Base-by-base conservation (phyloP, 345 rosid species). In the Citrus australasica region DNA sequence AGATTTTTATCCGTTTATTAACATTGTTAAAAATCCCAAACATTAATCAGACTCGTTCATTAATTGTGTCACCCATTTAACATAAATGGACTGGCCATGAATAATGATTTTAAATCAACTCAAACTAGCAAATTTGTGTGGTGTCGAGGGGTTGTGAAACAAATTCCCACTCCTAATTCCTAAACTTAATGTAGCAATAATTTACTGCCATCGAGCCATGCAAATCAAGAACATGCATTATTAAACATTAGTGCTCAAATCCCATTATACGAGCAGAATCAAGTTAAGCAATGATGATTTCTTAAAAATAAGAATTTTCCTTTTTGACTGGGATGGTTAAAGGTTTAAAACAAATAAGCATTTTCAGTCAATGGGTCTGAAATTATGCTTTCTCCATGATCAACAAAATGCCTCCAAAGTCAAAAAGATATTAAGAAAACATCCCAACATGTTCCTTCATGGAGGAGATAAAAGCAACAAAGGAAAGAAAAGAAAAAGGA, bases 381-480 rank as follows among this genome's bases (percentile, higher is more conserved):
- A 79, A 69, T 75, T 51, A 74, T 75, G 79, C 75, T 81, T 79
- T 79, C 74, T 69, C 56, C 75, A 86, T 83, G 74, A 85, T 84
- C 89, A 81, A 82, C 83, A 80, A 74, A 55, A 76, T 80, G 81
- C 84, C 83, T 66, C 78, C n/a, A 82, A 90, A 87, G 89, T 83
- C 88, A 85, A 90, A 86, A 88, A 66, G 85, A 76, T 70, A 73
- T 61, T 5, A 71, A 58, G 67, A 83, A 82, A 85, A 79, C 83
- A 85, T 66, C 80, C 79, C 85, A 80, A 76, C 81, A 82, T 80
- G 84, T 75, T 75, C 77, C 69, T 82, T 55, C 80, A 64, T 75
- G 70, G 59, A 82, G 64, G 78, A 70, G 71, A 75, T 32, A 82
- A 67, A 71, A 71, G 60, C 79, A 64, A 62, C 25, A 56, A 40